Conservation (phyloP, 108 stramenopile genomes). For the Stephanodiscus triporus region DNA sequence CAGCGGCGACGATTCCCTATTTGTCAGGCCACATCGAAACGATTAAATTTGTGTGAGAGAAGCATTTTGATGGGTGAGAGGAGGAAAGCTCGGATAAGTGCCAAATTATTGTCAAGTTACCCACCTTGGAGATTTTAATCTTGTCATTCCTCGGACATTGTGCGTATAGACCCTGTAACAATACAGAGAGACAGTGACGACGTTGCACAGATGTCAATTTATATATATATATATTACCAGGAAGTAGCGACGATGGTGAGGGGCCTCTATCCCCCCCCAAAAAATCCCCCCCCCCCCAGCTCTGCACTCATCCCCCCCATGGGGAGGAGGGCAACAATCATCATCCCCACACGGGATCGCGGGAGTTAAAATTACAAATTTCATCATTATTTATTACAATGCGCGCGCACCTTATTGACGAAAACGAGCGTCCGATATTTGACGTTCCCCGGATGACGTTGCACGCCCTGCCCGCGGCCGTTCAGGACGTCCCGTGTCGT, state of each 20-base stretch:
- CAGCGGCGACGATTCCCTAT: slow-evolving; percentile 44
- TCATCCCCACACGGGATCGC: neutral
- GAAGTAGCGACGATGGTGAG: too few species aligned
- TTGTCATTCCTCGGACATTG: slow-evolving; percentile 41
- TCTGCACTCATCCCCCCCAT: too few species aligned
- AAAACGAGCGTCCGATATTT: slow-evolving; percentile 46
- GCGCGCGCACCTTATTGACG: slow-evolving; percentile 38
- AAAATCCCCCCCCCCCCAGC: too few species aligned
- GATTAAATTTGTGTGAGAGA: neutral
- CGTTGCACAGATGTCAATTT: too few species aligned
- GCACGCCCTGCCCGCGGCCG: slow-evolving; percentile 50
- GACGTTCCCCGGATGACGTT: slow-evolving; percentile 50
- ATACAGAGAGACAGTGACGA: too few species aligned
- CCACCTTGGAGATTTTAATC: slow-evolving; percentile 45
- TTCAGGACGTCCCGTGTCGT: slow-evolving; percentile 36
- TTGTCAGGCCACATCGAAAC: neutral
- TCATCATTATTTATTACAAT: neutral
- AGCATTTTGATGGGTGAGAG: too few species aligned
- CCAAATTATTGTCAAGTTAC: too few species aligned
- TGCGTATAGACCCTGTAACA: slow-evolving; percentile 29
- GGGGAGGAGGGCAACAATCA: neutral
- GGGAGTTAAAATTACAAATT: too few species aligned
- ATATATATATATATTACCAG: too few species aligned
- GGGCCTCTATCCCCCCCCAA: too few species aligned
- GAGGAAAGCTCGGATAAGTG: too few species aligned